These are phyloP conservation scores for Plasmodium fragile DNA, from an alignment of 169 alveolate genomes.

Conservation along the genomic window DNA sequence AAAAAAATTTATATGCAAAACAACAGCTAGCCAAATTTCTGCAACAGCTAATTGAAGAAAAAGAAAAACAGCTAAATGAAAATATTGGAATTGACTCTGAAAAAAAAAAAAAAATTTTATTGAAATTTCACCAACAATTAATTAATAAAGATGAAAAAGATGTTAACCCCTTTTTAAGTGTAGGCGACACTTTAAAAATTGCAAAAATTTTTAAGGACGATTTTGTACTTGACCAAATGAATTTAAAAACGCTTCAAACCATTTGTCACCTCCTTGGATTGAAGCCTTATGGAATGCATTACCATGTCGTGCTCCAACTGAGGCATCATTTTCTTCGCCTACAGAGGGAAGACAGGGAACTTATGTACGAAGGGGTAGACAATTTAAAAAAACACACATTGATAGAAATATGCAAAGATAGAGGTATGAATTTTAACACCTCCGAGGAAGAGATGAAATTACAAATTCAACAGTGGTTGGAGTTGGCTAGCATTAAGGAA, in stretches of 20 bases:
- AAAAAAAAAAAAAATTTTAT: conserved; percentile 82
- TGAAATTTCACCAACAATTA: conserved; percentile 87
- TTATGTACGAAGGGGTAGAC: conserved; percentile 92
- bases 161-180: conserved; percentile 85
- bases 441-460: conserved; percentile 83
- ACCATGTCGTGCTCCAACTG: conserved; percentile 90
- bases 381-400: conserved; percentile 86
- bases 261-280: conserved; percentile 90
- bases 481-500: conserved; percentile 88
- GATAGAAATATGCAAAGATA: conserved; percentile 88
- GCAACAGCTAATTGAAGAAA: conserved; percentile 87
- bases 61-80: conserved; percentile 80
- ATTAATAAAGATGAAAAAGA: conserved; percentile 85
- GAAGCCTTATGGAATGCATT: conserved; percentile 88
- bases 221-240: conserved; percentile 90
- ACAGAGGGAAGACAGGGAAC: conserved; percentile 89
- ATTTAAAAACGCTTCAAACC: conserved; percentile 89
- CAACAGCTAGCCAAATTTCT: conserved; percentile 90
- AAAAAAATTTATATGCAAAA: conserved; percentile 89
- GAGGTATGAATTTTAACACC: conserved; percentile 89
- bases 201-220: conserved; percentile 89
- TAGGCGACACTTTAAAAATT: conserved; percentile 83
- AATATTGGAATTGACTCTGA: conserved; percentile 80
- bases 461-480: conserved; percentile 88
- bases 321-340: conserved; percentile 87